phyloP scores from a whole-genome alignment of 768 basidiomycete species.

The Clavulina sp. region DNA sequence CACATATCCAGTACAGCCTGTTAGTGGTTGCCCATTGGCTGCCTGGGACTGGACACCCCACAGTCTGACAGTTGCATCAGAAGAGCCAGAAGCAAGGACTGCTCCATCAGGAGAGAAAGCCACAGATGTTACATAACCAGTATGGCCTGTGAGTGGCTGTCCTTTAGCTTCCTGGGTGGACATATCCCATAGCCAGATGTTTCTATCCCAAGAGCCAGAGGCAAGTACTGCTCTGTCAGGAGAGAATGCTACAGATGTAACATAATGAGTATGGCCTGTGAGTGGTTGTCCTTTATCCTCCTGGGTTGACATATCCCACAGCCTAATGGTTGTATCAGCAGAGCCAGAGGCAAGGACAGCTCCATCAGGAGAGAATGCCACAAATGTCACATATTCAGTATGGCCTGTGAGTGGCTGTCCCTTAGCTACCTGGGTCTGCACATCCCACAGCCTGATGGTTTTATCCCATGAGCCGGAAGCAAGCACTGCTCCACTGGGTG shows the following conservation, averaged over 20 bases:
- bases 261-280: conserved; percentile 91
- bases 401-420: not conserved
- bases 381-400: conserved; percentile 15
- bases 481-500: conserved; percentile 1
- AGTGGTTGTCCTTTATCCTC: conserved; percentile 98
- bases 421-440: not conserved
- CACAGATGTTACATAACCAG: conserved; percentile 74
- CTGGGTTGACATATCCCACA: conserved; percentile 75
- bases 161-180: conserved; percentile 94
- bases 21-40: not conserved
- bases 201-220: conserved; percentile 90
- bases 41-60: conserved; percentile 47
- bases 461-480: conserved; percentile 3
- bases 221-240: conserved; percentile 93
- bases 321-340: conserved; percentile 90
- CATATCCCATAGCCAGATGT: conserved; percentile 95
- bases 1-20: not conserved
- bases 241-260: conserved; percentile 87
- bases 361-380: conserved; percentile 85
- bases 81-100: conserved; percentile 77
- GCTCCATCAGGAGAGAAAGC: conserved; percentile 79
- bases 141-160: conserved; percentile 77
- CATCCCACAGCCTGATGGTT: conserved; percentile 7
- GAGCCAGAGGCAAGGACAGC: conserved; percentile 82
- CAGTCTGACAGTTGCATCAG: conserved; percentile 80